Conservation (phyloP, 306 rosid species). For the Prunus fruticosa region DNA sequence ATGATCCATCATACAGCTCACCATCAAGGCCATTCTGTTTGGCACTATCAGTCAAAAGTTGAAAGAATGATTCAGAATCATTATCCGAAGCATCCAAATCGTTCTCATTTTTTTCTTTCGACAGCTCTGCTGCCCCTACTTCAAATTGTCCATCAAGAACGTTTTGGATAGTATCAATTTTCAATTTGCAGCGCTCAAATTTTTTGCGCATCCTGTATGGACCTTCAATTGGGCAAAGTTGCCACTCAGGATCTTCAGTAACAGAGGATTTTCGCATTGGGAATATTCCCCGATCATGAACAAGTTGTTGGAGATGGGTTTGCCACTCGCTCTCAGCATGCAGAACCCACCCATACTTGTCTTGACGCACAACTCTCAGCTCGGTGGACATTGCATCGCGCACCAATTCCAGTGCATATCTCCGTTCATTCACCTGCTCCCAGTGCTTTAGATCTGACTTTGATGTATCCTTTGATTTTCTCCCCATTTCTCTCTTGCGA, state of each 20-base stretch:
- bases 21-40: constrained; percentile 56
- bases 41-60: constrained; percentile 46
- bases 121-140: constrained; percentile 48
- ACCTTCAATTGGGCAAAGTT: constrained; percentile 99
- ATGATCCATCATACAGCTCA: constrained; percentile 57
- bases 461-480: constrained; percentile 76
- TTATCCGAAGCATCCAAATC: constrained; percentile 53
- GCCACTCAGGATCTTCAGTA: constrained; percentile 76
- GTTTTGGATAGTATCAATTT: constrained; percentile 75
- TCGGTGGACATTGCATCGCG: constrained; percentile 96
- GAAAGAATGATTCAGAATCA: constrained; percentile 59
- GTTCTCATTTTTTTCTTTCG: constrained; percentile 45
- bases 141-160: constrained; percentile 80
- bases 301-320: constrained; percentile 91
- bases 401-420: constrained; percentile 91
- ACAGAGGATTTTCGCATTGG: constrained; percentile 58
- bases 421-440: constrained; percentile 92
- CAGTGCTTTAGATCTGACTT: constrained; percentile 82
- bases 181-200: constrained; percentile 80
- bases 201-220: constrained; percentile 99
- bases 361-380: constrained; percentile 97
- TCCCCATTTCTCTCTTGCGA: constrained; percentile 88
- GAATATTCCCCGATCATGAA: constrained; percentile 94
- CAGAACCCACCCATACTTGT: constrained; percentile 99
- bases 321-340: constrained; percentile 99